Evolutionary conservation across 208 protist genomes (phyloP), one percentile per base, ranked within the genome.

Genomic region (Novymonas esmeraldas): DNA sequence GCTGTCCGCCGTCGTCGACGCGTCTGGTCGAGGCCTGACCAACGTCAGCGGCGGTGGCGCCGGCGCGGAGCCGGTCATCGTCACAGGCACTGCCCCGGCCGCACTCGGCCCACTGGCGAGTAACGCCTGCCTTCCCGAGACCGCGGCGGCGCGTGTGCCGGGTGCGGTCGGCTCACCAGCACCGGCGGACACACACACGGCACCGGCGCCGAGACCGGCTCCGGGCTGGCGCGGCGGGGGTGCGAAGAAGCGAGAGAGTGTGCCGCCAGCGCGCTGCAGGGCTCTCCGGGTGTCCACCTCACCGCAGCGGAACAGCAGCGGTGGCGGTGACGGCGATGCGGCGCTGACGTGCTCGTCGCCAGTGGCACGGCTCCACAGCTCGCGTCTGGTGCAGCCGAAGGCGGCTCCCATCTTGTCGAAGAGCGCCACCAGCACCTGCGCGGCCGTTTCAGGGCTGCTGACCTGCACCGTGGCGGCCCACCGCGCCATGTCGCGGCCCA

Each of bases 381-480:
- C 58, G 16, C 6, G 38, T 33, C 82, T 67, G 26, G 38, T 48
- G 51, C 72, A 70, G 34, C 78, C 77, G 66, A 87, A 90, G 20
- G 10, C 41, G 4, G 9, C 20, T 6, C 51, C 55, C 64, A 92
- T 84, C 36, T 69, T 45, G 5, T 75, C 69, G 72, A 95, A 95
- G 28, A 95, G 78, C 31, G 60, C 77, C 20, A 55, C 54, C 26
- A 95, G 68, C 5, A 79, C 76, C 16, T 51, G 38, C 20, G 75
- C 26, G 24, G 85, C 87, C 2, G 72, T 70, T 2, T 55, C 29
- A 18, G 90, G 81, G 14, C 56, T 76, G 26, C 57, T 38, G 39
- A 95, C 68, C 14, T 77, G 64, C 26, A 81, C 70, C 28, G 72
- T 59, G 36, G 78, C 64, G 10, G 85, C 89, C 89, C 89, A 95